A percentile compares a stretch with the other conserved stretches of the same genome.
These are phyloP conservation scores for Boechera retrofracta DNA, from an alignment of 345 rosid genomes.

Conservation along the genomic window DNA sequence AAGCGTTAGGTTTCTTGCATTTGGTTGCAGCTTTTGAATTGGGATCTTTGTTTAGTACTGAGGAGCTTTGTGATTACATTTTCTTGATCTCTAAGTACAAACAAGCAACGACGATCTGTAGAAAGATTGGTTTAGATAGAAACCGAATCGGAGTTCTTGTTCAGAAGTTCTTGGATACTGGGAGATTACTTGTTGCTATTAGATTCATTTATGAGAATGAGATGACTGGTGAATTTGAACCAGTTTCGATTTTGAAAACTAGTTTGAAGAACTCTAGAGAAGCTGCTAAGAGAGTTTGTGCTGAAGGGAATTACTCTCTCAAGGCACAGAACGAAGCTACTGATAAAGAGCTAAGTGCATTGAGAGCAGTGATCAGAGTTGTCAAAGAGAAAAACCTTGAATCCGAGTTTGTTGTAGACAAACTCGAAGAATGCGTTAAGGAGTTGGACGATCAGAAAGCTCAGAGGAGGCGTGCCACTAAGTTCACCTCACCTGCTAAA, in stretches of 20 bases:
- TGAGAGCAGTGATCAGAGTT: constrained; percentile 61
- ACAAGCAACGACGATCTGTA: constrained; percentile 50
- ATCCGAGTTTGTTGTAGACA: constrained; percentile 49
- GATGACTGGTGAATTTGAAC: constrained; percentile 61
- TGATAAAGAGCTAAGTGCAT: constrained; percentile 56
- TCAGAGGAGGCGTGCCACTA: constrained; percentile 46
- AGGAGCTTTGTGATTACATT: constrained; percentile 56
- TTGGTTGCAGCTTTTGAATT: constrained; percentile 63
- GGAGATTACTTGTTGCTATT: constrained; percentile 58
- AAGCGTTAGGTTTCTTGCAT: constrained; percentile 60
- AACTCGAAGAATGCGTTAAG: constrained; percentile 55
- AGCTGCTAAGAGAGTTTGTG: constrained; percentile 47
- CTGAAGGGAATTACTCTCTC: constrained; percentile 52
- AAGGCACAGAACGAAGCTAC: constrained; percentile 59
- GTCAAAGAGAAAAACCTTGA: constrained; percentile 63
- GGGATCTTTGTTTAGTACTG: constrained; percentile 46
- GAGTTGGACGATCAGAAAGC: constrained; percentile 70
- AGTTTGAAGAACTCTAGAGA: constrained; percentile 53
- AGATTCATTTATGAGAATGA: constrained; percentile 65
- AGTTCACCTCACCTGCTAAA: constrained; percentile 32
- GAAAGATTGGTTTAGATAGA: constrained; percentile 56
- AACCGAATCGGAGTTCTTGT: constrained; percentile 52
- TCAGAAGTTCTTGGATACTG: constrained; percentile 57
- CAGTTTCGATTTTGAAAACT: constrained; percentile 57
- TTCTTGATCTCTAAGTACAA: constrained; percentile 47